Conservation (phyloP, 768 basidiomycete genomes). For the Ramaria sp. region DNA sequence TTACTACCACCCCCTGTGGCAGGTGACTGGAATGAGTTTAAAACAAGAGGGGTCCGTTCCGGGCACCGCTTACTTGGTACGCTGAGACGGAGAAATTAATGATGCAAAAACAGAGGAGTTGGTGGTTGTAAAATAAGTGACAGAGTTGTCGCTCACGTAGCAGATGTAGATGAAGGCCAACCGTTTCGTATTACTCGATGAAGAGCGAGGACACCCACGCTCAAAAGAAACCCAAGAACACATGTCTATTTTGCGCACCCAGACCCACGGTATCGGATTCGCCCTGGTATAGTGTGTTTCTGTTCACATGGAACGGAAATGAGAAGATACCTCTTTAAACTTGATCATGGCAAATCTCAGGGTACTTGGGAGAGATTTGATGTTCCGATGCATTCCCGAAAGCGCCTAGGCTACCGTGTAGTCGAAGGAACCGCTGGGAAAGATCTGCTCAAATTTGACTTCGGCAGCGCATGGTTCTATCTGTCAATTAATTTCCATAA, state of each 20-base stretch:
- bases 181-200: not conserved
- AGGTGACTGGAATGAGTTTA: no score
- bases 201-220: not conserved
- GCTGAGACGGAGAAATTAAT: not conserved
- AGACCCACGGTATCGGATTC: not conserved
- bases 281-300: not conserved
- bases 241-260: slow-evolving; percentile 2
- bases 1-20: no score
- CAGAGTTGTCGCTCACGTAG: not conserved
- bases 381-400: not conserved
- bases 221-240: not conserved
- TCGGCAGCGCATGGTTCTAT: no score
- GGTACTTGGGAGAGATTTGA: not conserved
- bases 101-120: no score
- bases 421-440: not conserved
- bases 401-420: not conserved
- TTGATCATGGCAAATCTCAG: not conserved
- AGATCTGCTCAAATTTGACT: slow-evolving; percentile 2
- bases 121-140: no score
- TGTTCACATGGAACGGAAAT: not conserved
- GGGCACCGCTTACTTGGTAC: not conserved
- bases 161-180: not conserved
- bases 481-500: no score
- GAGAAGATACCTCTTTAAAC: not conserved
- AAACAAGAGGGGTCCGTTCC: no score